Conservation (phyloP, 306 rosid genomes). For the Prunus dulcis region DNA sequence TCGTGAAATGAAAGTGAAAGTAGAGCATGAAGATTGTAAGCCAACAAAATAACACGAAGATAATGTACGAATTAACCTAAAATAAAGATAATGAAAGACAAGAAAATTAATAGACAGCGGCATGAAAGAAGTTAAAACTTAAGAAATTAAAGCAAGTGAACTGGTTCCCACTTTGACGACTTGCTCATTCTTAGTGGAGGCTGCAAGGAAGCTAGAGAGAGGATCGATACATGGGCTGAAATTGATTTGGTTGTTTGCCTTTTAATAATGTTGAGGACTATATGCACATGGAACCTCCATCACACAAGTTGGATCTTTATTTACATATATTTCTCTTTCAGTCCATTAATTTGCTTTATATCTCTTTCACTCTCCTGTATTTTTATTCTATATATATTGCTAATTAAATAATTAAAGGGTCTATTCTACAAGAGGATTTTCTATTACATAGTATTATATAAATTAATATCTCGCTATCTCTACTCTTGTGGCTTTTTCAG, state of each 20-base stretch:
- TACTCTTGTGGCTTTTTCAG: neutral
- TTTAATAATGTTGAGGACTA: neutral
- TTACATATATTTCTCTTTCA: neutral
- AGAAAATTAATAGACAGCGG: too few relatives aligned
- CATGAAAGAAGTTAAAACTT: too few relatives aligned
- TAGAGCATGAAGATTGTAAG: neutral
- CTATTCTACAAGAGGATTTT: neutral
- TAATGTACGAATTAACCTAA: neutral
- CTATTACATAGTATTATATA: neutral
- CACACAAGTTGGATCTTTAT: constrained; percentile 4
- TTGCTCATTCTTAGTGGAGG: constrained; percentile 7
- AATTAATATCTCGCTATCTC: neutral
- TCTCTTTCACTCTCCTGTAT: neutral
- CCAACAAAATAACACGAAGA: neutral
- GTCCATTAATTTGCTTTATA: neutral
- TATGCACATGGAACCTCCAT: neutral
- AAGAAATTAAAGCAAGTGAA: neutral
- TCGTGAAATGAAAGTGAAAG: too few relatives aligned
- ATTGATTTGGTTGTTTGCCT: neutral
- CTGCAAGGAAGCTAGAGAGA: neutral
- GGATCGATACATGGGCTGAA: neutral
- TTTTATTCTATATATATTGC: neutral
- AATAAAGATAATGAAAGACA: neutral
- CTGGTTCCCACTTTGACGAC: neutral
- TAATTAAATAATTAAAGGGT: neutral